These are phyloP conservation scores for Tranzscheliella williamsii DNA, from an alignment of 1,284 basidiomycete species.

Conservation along the genomic window DNA sequence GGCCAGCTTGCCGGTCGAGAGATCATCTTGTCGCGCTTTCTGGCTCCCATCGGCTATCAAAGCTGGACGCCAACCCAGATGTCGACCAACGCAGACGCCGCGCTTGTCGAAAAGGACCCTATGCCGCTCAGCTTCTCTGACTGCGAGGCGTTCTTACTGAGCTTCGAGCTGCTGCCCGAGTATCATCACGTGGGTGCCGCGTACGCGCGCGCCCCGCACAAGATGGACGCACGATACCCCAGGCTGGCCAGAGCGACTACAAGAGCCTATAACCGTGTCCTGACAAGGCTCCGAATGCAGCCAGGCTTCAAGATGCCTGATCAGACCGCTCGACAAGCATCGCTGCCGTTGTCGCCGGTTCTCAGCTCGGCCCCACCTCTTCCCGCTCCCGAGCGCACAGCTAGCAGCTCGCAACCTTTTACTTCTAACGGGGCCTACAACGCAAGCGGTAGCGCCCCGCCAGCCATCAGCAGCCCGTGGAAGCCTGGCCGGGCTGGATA, in stretches of 20 bases:
- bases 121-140: slow-evolving; percentile 49
- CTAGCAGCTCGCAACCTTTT: background rate
- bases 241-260: slow-evolving; percentile 58
- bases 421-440: no score
- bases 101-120: slow-evolving; percentile 36
- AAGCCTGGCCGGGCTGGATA: slow-evolving; percentile 59
- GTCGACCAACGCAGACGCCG: background rate
- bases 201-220: slow-evolving; percentile 38
- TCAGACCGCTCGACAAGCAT: background rate
- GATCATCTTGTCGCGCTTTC: slow-evolving; percentile 48
- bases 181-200: slow-evolving; percentile 42
- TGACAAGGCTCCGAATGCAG: slow-evolving; percentile 59
- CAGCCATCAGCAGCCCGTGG: slow-evolving; percentile 34
- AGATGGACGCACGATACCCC: slow-evolving; percentile 54
- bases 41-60: slow-evolving; percentile 48
- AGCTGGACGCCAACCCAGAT: slow-evolving; percentile 29
- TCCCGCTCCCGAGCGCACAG: background rate
- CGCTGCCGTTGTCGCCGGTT: background rate
- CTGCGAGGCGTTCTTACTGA: slow-evolving; percentile 54
- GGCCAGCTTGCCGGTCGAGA: slow-evolving; percentile 36
- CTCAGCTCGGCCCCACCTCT: background rate
- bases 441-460: background rate
- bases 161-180: slow-evolving; percentile 44
- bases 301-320: slow-evolving; percentile 13
- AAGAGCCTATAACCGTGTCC: slow-evolving; percentile 61